Evolutionary conservation across 2,329 filamentous ascomycete genomes (phyloP), one percentile per base, ranked within the genome.

Genomic region (Hymenoscyphus fructigenus): DNA sequence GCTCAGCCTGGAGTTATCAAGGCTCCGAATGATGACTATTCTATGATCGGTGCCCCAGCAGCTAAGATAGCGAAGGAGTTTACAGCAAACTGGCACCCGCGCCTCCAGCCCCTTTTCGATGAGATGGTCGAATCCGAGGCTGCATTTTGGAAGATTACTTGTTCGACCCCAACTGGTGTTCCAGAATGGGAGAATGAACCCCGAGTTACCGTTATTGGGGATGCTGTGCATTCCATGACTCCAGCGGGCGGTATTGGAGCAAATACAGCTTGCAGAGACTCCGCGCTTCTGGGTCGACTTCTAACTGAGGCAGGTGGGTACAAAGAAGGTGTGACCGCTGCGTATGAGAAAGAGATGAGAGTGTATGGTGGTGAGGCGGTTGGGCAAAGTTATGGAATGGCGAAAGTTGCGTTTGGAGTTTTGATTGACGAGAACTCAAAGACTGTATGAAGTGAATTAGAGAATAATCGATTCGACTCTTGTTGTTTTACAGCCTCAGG

Each of bases 81-180:
- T 0, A 83, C 84, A 0, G 72, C 76, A 17, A 72, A 83, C 38
- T 89, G 86, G 87, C 79, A 87, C 71, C 78, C 82, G 14, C 79
- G 81, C 2, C 75, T 89, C 57, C 82, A 79, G 72, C 80, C 85
- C 1, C 74, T 89, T 0, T 83, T 89, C 65, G 84, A 88, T 5
- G 70, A 86, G 41, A 88, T 88, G 83, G 73, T 77, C 5, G 83
- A 82, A 63, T 67, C 75, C 0, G 84, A 89, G 67, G 83, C 86
- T 0, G 86, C 87, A 0, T 89, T 89, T 68, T 88, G 85, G 85
- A 89, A 88, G 70, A 88, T 89, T 58, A 88, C 86, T 1, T 88
- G 85, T 68, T 88, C 85, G 0, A 82, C 80, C 0, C 86, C 86
- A 0, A 78, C 78, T 0, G 85, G 86, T 1, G 84, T 89, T 0